A percentile compares a stretch with the other conserved stretches of the same genome.
Conservation (phyloP, 2,329 filamentous ascomycete species). For the Aspergillus texensis region DNA sequence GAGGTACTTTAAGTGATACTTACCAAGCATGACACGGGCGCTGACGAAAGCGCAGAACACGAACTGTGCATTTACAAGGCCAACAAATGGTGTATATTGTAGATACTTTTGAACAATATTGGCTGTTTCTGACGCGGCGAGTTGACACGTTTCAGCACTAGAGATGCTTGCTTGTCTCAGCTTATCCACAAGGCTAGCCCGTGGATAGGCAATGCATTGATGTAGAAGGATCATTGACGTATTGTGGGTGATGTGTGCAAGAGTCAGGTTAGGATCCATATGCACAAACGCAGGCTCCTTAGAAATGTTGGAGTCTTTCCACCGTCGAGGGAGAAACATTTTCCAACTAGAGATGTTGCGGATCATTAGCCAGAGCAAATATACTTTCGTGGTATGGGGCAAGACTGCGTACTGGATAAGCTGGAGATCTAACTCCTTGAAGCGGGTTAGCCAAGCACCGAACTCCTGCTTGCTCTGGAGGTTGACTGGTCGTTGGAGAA, state of each 20-base stretch:
- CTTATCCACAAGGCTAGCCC: not conserved
- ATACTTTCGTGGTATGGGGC: not conserved
- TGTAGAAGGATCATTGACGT: constrained; percentile 54
- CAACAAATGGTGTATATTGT: not conserved
- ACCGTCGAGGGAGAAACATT: not conserved
- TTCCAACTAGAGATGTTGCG: not conserved
- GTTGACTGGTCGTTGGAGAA: constrained; percentile 49
- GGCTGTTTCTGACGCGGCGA: not conserved
- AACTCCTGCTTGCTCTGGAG: constrained; percentile 38
- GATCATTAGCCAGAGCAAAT: not conserved
- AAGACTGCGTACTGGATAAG: not conserved
- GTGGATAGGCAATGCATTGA: constrained; percentile 49
- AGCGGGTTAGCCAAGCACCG: constrained; percentile 23
- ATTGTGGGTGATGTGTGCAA: constrained; percentile 55
- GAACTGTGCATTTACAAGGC: not conserved
- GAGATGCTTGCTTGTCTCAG: not conserved
- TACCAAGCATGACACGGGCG: not conserved
- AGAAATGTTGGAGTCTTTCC: not conserved
- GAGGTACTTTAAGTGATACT: not conserved
- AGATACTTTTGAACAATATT: not conserved
- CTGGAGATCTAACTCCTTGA: not conserved
- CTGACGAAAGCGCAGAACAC: not conserved
- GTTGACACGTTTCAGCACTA: not conserved
- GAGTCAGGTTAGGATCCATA: constrained; percentile 54
- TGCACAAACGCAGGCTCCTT: not conserved